Evolutionary conservation across 1,284 basidiomycete species (phyloP).

Genomic region (Apiotrichum akiyoshidainum): DNA sequence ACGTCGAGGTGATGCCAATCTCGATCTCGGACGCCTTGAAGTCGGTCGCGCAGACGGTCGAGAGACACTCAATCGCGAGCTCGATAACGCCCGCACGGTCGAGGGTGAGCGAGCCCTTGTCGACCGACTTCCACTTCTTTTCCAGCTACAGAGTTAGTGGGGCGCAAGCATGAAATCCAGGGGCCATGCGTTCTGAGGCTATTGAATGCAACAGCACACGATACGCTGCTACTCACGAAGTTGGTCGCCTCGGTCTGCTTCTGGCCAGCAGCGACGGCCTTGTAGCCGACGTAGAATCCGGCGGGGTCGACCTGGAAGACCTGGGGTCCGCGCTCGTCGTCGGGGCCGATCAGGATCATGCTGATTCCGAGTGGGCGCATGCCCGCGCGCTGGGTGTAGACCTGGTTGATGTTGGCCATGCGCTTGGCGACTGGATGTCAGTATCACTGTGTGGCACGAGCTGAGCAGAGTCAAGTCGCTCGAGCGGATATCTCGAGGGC

Average conservation of each 20-base stretch:
- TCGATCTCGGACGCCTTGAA: slow-evolving; percentile 68
- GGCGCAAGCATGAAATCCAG: not conserved
- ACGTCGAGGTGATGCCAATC: slow-evolving; percentile 53
- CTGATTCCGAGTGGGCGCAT: slow-evolving; percentile 97
- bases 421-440: slow-evolving; percentile 67
- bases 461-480: no score
- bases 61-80: slow-evolving; percentile 93
- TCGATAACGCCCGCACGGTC: slow-evolving; percentile 82
- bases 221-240: slow-evolving; percentile 53
- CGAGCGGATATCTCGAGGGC: no score
- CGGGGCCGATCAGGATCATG: slow-evolving; percentile 94
- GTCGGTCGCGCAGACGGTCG: slow-evolving; percentile 88
- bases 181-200: no score
- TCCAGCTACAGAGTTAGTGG: slow-evolving; percentile 59
- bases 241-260: slow-evolving; percentile 99
- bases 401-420: slow-evolving; percentile 98
- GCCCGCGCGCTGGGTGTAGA: slow-evolving; percentile 94
- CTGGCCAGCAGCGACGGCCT: slow-evolving; percentile 91
- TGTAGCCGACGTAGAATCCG: slow-evolving; percentile 97
- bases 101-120: slow-evolving; percentile 61
- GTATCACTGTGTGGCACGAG: not conserved
- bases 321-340: slow-evolving; percentile 84
- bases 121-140: slow-evolving; percentile 97
- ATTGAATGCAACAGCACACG: no score
- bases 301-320: slow-evolving; percentile 98